A percentile compares a stretch with the other conserved stretches of the same genome.
phyloP scores from a whole-genome alignment of 2,329 filamentous ascomycete species.

The Arthroderma sp. region DNA sequence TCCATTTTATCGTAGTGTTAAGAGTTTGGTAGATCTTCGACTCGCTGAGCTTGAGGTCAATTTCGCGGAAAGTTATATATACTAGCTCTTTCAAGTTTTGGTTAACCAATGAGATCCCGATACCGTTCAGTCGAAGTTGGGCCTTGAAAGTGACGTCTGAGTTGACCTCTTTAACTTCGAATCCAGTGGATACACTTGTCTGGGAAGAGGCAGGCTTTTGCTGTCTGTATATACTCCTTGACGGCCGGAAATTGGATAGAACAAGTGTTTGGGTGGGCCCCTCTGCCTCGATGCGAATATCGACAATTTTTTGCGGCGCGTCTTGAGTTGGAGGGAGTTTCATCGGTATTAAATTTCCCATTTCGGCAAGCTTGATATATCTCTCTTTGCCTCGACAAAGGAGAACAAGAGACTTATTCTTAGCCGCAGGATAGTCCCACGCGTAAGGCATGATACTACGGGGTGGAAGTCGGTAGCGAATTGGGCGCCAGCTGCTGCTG shows the following conservation, averaged over 20 bases:
- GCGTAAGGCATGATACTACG: conserved; percentile 99
- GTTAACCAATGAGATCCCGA: conserved; percentile 90
- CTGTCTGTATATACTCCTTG: conserved; percentile 79
- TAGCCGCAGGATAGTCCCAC: conserved; percentile 98
- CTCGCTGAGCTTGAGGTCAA: conserved; percentile 82
- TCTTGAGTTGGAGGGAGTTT: conserved; percentile 61
- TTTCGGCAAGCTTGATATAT: conserved; percentile 89
- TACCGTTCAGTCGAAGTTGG: conserved; percentile 73
- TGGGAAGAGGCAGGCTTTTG: conserved; percentile 45
- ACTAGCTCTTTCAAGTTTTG: conserved; percentile 81
- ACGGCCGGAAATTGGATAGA: conserved; percentile 82
- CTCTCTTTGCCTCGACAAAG: conserved; percentile 67
- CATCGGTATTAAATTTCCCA: conserved; percentile 91
- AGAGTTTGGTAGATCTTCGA: conserved; percentile 89
- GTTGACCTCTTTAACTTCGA: conserved; percentile 88
- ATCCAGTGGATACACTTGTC: conserved; percentile 53
- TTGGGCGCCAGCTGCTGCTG: conserved; percentile 76
- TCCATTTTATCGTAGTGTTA: conserved; percentile 89
- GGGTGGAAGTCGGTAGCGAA: conserved; percentile 81
- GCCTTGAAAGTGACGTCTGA: conserved; percentile 80
- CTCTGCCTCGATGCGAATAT: conserved; percentile 90
- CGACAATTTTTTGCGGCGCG: conserved; percentile 67
- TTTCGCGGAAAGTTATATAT: conserved; percentile 84
- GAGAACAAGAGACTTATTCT: conserved; percentile 84
- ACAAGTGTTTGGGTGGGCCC: conserved; percentile 92